phyloP scores from a whole-genome alignment of 2,329 filamentous ascomycete species.

The Verticillium isaacii region DNA sequence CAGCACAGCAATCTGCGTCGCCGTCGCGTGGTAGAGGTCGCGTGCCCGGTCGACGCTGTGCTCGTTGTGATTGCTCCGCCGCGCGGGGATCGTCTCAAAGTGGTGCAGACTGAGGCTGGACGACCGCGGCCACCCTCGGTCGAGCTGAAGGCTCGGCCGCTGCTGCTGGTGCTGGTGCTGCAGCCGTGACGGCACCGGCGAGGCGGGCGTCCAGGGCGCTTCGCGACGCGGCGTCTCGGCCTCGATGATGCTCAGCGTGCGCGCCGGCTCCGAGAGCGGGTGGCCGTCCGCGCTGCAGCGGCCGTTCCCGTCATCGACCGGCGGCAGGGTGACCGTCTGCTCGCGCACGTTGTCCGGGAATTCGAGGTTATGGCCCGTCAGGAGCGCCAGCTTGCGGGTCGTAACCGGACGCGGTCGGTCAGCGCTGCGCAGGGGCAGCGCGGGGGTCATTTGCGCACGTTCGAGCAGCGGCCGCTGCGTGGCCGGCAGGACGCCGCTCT shows the following conservation, averaged over 20 bases:
- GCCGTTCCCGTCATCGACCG: conserved; percentile 1
- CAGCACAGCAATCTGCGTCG: conserved; percentile 15
- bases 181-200: conserved; percentile 8
- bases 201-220: conserved; percentile 10
- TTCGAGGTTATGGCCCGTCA: conserved; percentile 34
- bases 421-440: conserved; percentile 24
- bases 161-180: conserved; percentile 8
- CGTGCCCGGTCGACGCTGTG: conserved; percentile 11
- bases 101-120: conserved; percentile 8
- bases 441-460: conserved; percentile 10
- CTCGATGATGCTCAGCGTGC: conserved; percentile 8
- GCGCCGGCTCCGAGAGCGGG: conserved; percentile 4
- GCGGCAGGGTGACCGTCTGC: conserved; percentile 1
- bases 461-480: neutral
- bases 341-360: conserved; percentile 1
- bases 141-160: neutral
- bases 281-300: neutral
- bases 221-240: conserved; percentile 6
- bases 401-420: neutral
- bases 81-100: conserved; percentile 12
- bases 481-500: conserved; percentile 5
- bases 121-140: too few relatives aligned
- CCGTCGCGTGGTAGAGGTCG: conserved; percentile 19
- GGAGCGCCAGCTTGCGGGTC: conserved; percentile 30
- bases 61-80: conserved; percentile 13